Evolutionary conservation across 257 asterid species (phyloP).

Genomic region (Coffea canephora): DNA sequence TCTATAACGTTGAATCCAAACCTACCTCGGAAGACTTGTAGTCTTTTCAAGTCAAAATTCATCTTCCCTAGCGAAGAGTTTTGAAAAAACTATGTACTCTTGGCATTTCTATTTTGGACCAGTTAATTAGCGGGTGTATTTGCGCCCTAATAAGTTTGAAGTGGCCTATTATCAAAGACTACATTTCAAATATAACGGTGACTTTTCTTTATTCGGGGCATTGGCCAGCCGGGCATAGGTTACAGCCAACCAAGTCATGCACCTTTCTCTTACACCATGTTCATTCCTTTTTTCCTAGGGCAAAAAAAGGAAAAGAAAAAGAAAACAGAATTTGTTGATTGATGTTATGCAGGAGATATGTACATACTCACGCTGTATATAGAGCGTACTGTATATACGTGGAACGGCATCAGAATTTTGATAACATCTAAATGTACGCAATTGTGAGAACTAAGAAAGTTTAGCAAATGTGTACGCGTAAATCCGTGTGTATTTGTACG

Average conservation of each 20-base stretch:
- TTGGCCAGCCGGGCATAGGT: background rate
- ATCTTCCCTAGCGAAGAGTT: background rate
- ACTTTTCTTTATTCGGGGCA: background rate
- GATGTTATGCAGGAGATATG: background rate
- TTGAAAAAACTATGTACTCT: background rate
- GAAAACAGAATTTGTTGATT: too few relatives aligned
- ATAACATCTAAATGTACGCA: background rate
- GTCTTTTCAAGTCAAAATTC: background rate
- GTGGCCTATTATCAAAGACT: background rate
- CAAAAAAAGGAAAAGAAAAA: too few relatives aligned
- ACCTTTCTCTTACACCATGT: background rate
- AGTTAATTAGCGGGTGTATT: background rate
- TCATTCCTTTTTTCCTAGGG: background rate
- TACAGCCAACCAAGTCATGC: background rate
- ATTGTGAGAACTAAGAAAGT: background rate
- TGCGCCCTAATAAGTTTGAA: background rate
- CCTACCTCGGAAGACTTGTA: too few relatives aligned
- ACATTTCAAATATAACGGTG: background rate
- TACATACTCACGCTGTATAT: background rate
- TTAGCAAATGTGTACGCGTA: background rate
- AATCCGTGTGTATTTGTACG: background rate
- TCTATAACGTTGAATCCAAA: too few relatives aligned
- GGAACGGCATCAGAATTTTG: background rate
- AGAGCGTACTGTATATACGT: background rate
- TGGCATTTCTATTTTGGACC: background rate